Evolutionary conservation across 1,284 basidiomycete species (phyloP).

Genomic region (Agaricales sp.): DNA sequence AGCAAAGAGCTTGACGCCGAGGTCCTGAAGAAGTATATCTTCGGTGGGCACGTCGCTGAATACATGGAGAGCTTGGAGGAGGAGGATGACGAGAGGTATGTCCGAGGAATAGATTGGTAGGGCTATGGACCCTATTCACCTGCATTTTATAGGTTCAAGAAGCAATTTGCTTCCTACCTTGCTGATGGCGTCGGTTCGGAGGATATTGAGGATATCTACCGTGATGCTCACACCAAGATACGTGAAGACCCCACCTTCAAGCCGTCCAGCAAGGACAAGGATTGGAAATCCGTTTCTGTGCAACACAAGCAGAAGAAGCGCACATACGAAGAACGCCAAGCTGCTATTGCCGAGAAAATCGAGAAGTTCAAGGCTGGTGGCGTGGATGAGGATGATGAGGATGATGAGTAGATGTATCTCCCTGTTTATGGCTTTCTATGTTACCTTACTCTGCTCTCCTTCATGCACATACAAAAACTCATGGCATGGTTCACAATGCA

Average conservation of each 20-base stretch:
- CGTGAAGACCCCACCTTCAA: constrained; percentile 91
- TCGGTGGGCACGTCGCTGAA: constrained; percentile 95
- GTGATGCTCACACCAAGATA: constrained; percentile 85
- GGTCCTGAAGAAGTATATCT: constrained; percentile 96
- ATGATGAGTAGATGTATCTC: constrained; percentile 20
- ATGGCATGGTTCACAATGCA: constrained; percentile 7
- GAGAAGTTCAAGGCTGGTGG: constrained; percentile 71
- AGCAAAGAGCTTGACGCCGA: constrained; percentile 92
- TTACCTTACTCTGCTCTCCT: constrained; percentile 6
- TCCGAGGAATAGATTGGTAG: constrained; percentile 5
- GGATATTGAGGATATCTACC: constrained; percentile 96
- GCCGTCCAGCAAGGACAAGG: constrained; percentile 83
- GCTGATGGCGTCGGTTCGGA: constrained; percentile 93
- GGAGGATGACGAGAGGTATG: constrained; percentile 94
- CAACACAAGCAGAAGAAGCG: constrained; percentile 71
- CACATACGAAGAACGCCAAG: constrained; percentile 71
- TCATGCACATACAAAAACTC: constrained; percentile 9
- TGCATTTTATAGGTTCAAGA: constrained; percentile 81
- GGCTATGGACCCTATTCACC: constrained; percentile 2
- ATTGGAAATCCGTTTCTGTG: constrained; percentile 85
- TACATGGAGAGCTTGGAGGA: constrained; percentile 99
- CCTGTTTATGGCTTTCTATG: constrained; percentile 1
- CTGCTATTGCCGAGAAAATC: constrained; percentile 75
- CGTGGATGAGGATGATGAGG: constrained; percentile 33
- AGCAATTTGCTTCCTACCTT: constrained; percentile 94